Percentiles rank a stretch among this genome's conserved stretches.
Evolutionary conservation across 108 stramenopile species (phyloP).

Genomic region (Nitzschia sp.): DNA sequence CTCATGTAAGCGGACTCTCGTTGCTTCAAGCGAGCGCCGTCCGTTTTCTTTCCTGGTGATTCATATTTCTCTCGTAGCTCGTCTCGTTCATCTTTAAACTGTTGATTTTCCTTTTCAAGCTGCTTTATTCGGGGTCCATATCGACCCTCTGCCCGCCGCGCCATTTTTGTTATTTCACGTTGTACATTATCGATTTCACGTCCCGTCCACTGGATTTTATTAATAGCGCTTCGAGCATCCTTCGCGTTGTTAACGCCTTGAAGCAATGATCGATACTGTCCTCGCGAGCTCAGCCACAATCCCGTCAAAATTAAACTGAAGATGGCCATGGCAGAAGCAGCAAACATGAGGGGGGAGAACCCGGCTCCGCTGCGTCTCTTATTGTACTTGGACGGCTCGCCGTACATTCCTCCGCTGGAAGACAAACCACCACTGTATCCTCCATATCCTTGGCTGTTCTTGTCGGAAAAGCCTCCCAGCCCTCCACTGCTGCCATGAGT

Average conservation of each 20-base stretch:
- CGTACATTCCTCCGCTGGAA: slow-evolving; percentile 1
- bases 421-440: background rate
- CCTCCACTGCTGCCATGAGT: background rate
- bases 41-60: slow-evolving; percentile 7
- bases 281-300: slow-evolving; percentile 2
- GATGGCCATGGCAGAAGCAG: background rate
- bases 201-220: background rate
- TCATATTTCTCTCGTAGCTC: slow-evolving; percentile 8
- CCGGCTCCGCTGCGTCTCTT: background rate
- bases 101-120: slow-evolving; percentile 7
- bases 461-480: background rate
- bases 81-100: slow-evolving; percentile 4
- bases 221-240: background rate
- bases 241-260: background rate
- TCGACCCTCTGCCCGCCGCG: background rate
- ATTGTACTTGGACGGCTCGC: slow-evolving; percentile 8
- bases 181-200: background rate
- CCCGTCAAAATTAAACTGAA: slow-evolving; percentile 1
- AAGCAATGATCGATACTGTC: background rate
- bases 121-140: background rate
- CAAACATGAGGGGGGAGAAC: background rate
- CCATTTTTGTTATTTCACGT: background rate
- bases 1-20: slow-evolving; percentile 54
- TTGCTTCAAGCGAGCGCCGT: background rate
- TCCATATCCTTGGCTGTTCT: background rate